A percentile compares a stretch with the other conserved stretches of the same genome.
Evolutionary conservation across 148 eudicot genomes (phyloP).

Genomic region (Dysphania ambrosioides): DNA sequence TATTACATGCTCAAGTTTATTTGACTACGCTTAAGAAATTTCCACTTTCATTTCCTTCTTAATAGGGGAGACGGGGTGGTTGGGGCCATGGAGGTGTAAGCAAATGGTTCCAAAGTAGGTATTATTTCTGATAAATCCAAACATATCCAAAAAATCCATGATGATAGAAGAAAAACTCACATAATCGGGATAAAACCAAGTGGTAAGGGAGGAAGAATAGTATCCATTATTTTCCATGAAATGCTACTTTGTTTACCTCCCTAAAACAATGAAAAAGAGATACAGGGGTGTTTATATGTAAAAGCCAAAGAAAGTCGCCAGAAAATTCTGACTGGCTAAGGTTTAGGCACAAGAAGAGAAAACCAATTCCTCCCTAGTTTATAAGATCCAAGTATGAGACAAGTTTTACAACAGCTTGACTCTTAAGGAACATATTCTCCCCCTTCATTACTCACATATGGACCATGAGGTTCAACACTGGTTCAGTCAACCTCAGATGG

Average conservation of each 20-base stretch:
- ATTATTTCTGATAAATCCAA: too few relatives aligned
- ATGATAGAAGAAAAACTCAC: neutral
- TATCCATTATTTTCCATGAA: neutral
- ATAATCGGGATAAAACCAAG: neutral
- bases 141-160: neutral
- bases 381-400: neutral
- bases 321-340: neutral
- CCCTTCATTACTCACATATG: neutral
- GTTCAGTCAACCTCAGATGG: neutral
- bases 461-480: neutral
- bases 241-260: neutral
- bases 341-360: neutral
- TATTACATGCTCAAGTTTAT: too few relatives aligned
- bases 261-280: neutral
- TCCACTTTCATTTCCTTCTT: too few relatives aligned
- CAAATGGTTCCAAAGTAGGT: too few relatives aligned
- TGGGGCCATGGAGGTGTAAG: too few relatives aligned
- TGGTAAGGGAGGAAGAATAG: neutral
- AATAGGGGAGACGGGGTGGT: too few relatives aligned
- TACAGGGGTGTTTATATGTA: neutral
- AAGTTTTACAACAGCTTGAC: neutral
- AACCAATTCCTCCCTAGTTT: too few relatives aligned
- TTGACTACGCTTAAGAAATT: too few relatives aligned
- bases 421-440: neutral
- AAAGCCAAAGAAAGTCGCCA: neutral